These are phyloP conservation scores for Magnaporthiopsis poae DNA, from an alignment of 2,329 filamentous ascomycete species.

Conservation along the genomic window DNA sequence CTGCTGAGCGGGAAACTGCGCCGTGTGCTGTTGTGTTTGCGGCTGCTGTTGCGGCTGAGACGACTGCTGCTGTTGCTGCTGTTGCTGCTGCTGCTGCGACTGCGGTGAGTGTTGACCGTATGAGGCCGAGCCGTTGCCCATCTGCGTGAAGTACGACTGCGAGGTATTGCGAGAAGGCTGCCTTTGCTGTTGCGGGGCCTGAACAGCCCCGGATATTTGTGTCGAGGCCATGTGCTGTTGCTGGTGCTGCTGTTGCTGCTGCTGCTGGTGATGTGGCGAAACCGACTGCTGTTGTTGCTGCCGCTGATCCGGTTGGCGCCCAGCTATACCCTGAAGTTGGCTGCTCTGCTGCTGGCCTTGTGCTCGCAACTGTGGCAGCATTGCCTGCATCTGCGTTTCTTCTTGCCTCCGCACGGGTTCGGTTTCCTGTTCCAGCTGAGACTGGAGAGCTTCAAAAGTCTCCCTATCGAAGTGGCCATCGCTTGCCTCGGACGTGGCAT, in stretches of 20 bases:
- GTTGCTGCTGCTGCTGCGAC: slow-evolving; percentile 4
- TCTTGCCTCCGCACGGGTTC: slow-evolving; percentile 10
- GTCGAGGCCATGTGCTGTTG: slow-evolving; percentile 8
- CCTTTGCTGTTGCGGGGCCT: slow-evolving; percentile 7
- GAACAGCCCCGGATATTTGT: slow-evolving; percentile 1
- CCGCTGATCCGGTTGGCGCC: slow-evolving; percentile 10
- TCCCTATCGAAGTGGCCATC: slow-evolving; percentile 19
- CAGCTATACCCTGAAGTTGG: slow-evolving; percentile 9
- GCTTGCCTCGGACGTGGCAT: not conserved
- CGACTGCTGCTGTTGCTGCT: slow-evolving; percentile 9
- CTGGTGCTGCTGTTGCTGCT: slow-evolving; percentile 4
- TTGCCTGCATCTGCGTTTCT: slow-evolving; percentile 8
- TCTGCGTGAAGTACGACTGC: slow-evolving; percentile 7
- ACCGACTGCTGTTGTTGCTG: slow-evolving; percentile 10
- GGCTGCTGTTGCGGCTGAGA: slow-evolving; percentile 14
- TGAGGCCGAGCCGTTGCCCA: not conserved
- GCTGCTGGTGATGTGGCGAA: slow-evolving; percentile 15
- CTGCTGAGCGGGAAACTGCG: slow-evolving; percentile 10
- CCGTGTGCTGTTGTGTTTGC: slow-evolving; percentile 13
- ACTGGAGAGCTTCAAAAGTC: slow-evolving; percentile 20
- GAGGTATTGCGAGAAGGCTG: slow-evolving; percentile 4
- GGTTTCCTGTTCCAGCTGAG: slow-evolving; percentile 18
- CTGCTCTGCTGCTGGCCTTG: slow-evolving; percentile 11
- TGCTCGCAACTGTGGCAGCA: slow-evolving; percentile 6
- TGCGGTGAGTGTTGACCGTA: slow-evolving; percentile 2